Evolutionary conservation across 2,329 filamentous ascomycete species (phyloP), one percentile per base, ranked within the genome.

Genomic region (Neurospora crassa): DNA sequence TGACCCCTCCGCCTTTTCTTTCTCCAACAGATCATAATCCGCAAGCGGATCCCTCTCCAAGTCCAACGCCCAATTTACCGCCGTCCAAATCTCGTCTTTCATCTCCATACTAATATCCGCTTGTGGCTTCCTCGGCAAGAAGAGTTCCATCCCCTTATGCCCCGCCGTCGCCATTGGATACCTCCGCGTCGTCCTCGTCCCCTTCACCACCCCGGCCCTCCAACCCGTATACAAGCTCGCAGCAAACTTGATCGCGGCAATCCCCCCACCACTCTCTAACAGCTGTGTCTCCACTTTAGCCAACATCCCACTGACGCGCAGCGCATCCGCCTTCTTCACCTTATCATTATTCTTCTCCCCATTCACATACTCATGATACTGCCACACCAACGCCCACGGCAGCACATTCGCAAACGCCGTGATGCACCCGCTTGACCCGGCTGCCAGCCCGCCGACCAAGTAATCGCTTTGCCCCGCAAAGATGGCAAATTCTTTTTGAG

Each of bases 391-490:
- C 0, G 86, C 84, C 76, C 83, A 84, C 10, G 88, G 88, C 75
- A 87, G 89, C 2, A 90, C 81, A 74, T 91, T 91, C 37, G 84
- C 89, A 73, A 90, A 86, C 3, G 87, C 89, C 0, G 88, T 87
- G 68, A 91, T 87, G 74, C 85, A 87, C 11, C 89, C 89, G 2
- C 85, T 83, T 40, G 85, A 86, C 18, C 89, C 89, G 7, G 86
- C 85, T 1, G 84, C 83, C 42, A 91, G 78, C 0, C 86, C 88
- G 2, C 87, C 88, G 68, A 91, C 81, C 34, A 93, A 79, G 78
- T 92, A 93, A 76, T 94, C 91, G 1, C 87, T 88, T 80, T 93
- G 91, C 0, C 92, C 92, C 0, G 90, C 91, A 76, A 88, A 93
- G 0, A 89, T 87, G 1, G 90, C 87, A 77, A 94, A 94, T 12